Evolutionary conservation across 2,329 filamentous ascomycete genomes (phyloP).

Genomic region (Venturia oleaginea): DNA sequence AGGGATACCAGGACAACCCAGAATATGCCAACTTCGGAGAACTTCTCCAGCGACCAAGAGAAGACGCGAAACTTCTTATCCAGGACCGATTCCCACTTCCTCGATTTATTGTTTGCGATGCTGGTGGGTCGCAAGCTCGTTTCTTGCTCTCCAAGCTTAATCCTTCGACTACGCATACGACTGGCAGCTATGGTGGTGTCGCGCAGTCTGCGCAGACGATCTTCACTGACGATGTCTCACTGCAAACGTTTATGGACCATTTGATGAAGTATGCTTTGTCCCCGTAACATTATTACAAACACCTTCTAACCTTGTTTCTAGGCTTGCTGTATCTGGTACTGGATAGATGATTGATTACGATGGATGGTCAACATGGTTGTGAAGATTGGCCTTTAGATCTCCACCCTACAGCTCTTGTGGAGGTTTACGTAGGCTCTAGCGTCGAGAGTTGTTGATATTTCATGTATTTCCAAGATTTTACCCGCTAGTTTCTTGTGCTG

Average conservation of each 20-base stretch:
- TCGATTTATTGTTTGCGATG: slow-evolving; percentile 96
- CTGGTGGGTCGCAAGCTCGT: slow-evolving; percentile 94
- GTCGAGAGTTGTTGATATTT: background rate
- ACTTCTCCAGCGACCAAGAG: slow-evolving; percentile 85
- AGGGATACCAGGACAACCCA: slow-evolving; percentile 94
- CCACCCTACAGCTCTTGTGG: slow-evolving; percentile 5
- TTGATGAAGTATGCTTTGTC: slow-evolving; percentile 77
- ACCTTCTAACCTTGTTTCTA: background rate
- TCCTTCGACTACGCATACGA: slow-evolving; percentile 93
- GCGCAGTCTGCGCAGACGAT: slow-evolving; percentile 92
- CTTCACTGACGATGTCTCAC: slow-evolving; percentile 94
- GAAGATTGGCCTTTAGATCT: background rate
- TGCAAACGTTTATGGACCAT: slow-evolving; percentile 99
- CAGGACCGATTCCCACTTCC: slow-evolving; percentile 96
- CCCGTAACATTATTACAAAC: background rate
- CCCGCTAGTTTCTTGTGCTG: background rate
- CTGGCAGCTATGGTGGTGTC: slow-evolving; percentile 81
- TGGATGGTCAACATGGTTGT: background rate
- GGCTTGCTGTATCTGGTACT: slow-evolving; percentile 14
- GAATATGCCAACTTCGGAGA: slow-evolving; percentile 93
- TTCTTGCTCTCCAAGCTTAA: slow-evolving; percentile 97
- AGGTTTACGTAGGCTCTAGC: background rate
- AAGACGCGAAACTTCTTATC: slow-evolving; percentile 86
- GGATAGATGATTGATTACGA: background rate
- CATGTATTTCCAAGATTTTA: background rate